Base-by-base conservation (phyloP, 2,329 filamentous ascomycete genomes). In the Dothistroma pini region DNA sequence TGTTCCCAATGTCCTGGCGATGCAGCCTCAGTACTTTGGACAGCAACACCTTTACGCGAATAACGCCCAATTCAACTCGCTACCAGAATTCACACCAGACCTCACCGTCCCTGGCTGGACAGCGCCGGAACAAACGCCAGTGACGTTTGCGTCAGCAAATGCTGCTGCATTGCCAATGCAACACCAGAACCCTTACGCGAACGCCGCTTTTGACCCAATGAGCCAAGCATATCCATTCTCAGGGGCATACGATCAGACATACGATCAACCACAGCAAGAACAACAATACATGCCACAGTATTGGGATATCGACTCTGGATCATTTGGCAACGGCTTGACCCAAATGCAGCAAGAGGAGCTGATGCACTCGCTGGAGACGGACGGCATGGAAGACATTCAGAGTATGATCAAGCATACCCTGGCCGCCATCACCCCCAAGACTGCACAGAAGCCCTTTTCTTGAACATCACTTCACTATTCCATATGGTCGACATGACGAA, bases 371-470 rank as follows among this genome's bases (percentile, higher is more conserved):
- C 62, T 76, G 12, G 74, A 76, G 63, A 74, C 72, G 16, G 67
- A 71, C n/a, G 74, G 74, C 11, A 75, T 75, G 72, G 70, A 71
- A 44, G 71, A 74, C 57, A 74, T 76, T 35, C 72, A 76, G 62
- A 70, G 63, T 63, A 74, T 75, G 70, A 75, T 76, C 38, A 65
- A 65, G 22, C 59, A 57, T 19, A 72, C 71, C 11, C 54, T 70
- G n/a, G 58, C 65, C 12, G 61, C 68, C 10, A 68, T 73, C 51
- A 67, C 67, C n/a, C 68, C 69, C 21, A 70, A 70, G 53, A 58
- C 60, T 41, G 32, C 66, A 32, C 59, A 68, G 31, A 55, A 61
- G 54, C 57, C 57, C 11, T 57, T 47, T 63, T 51, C 47, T 38
- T 38, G 31, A 50, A 12, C 21, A 52, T 19, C 49, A 31, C 29